Evolutionary conservation across 768 basidiomycete genomes (phyloP).

Genomic region (Kwoniella botswanensis): DNA sequence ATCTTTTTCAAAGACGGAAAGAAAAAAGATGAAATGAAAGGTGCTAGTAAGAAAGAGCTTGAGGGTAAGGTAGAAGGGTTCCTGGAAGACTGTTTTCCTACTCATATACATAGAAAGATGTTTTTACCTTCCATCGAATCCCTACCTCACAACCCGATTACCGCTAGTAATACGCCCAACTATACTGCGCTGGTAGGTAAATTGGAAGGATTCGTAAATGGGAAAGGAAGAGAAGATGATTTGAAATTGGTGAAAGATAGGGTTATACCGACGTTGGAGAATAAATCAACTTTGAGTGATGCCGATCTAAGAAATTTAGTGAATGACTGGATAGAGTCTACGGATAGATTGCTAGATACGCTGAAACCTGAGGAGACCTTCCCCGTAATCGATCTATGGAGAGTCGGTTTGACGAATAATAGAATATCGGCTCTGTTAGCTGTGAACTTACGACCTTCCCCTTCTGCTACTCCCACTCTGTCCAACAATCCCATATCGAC

Average conservation of each 20-base stretch:
- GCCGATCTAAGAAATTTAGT: slow-evolving; percentile 14
- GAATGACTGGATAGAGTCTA: slow-evolving; percentile 26
- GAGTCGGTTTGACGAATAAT: slow-evolving; percentile 39
- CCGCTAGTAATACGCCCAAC: slow-evolving; percentile 29
- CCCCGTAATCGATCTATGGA: slow-evolving; percentile 49
- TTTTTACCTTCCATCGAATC: slow-evolving; percentile 41
- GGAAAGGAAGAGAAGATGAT: slow-evolving; percentile 12
- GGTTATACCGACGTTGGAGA: slow-evolving; percentile 40
- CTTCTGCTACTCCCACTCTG: slow-evolving; percentile 1
- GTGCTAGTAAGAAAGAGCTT: slow-evolving; percentile 41
- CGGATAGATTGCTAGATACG: slow-evolving; percentile 18
- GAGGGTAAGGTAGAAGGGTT: slow-evolving; percentile 41
- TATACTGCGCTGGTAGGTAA: slow-evolving; percentile 42
- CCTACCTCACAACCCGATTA: slow-evolving; percentile 37
- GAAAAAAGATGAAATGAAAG: slow-evolving; percentile 49
- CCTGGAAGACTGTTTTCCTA: slow-evolving; percentile 41
- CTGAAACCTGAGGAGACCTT: slow-evolving; percentile 48
- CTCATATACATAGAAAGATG: slow-evolving; percentile 45
- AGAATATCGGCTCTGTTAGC: slow-evolving; percentile 29
- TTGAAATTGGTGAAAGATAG: slow-evolving; percentile 20
- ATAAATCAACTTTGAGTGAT: slow-evolving; percentile 23
- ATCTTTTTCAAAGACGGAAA: slow-evolving; percentile 76
- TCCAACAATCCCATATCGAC: slow-evolving; percentile 30
- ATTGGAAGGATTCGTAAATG: slow-evolving; percentile 37
- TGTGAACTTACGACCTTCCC: slow-evolving; percentile 20